A percentile compares a stretch with the other conserved stretches of the same genome.
These are phyloP conservation scores for Citrullus amarus DNA, from an alignment of 306 rosid species.

Conservation along the genomic window DNA sequence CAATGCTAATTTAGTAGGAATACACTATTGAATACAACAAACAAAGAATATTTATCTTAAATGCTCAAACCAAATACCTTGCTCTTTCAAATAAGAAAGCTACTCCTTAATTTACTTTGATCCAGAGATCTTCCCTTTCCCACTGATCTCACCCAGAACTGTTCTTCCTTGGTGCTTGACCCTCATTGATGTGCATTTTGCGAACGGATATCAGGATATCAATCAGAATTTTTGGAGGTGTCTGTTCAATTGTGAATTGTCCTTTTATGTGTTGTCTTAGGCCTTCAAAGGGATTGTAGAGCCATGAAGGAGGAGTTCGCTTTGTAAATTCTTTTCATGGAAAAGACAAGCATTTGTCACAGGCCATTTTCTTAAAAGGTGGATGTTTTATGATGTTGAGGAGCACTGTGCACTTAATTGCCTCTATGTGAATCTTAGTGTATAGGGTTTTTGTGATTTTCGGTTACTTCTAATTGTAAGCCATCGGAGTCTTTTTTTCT, in stretches of 20 bases:
- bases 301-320: not conserved
- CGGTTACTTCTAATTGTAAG: not conserved
- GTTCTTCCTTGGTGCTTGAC: not conserved
- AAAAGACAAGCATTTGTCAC: not conserved
- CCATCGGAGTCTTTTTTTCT: not conserved
- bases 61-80: not conserved
- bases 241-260: not conserved
- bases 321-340: not conserved
- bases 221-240: not conserved
- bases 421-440: not conserved
- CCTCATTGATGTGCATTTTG: not conserved
- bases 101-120: not conserved
- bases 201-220: not conserved
- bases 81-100: not conserved
- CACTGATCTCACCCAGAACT: not conserved
- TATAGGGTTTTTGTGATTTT: not conserved
- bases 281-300: not conserved
- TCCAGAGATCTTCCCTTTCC: not conserved
- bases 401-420: not conserved
- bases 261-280: not conserved
- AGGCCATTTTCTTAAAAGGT: not conserved
- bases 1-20: not conserved
- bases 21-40: not conserved
- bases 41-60: not conserved
- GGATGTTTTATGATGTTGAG: not conserved